Percentiles rank a stretch among this genome's conserved stretches.
phyloP scores from a whole-genome alignment of 352 stramenopile genomes.

The Phytophthora chlamydospora region DNA sequence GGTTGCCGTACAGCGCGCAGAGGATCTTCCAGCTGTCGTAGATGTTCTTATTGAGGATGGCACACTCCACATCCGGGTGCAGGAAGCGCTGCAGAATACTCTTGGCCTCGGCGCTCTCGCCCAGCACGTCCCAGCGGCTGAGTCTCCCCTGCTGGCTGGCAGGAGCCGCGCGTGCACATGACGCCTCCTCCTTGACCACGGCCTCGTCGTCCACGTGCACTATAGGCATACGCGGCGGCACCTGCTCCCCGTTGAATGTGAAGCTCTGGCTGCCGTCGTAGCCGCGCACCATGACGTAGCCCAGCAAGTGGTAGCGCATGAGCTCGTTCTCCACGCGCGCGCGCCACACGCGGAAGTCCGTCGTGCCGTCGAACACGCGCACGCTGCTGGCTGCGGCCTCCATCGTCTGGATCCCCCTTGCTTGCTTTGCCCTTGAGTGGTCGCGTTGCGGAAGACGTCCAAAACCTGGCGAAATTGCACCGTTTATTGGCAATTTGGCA shows the following conservation, averaged over 20 bases:
- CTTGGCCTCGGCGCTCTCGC: slow-evolving; percentile 52
- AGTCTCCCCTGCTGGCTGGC: slow-evolving; percentile 22
- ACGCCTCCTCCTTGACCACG: slow-evolving; percentile 31
- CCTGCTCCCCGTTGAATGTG: slow-evolving; percentile 47
- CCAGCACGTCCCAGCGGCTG: slow-evolving; percentile 45
- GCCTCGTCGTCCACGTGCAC: slow-evolving; percentile 29
- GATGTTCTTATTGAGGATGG: slow-evolving; percentile 58
- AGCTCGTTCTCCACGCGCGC: slow-evolving; percentile 56
- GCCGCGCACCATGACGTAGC: slow-evolving; percentile 50
- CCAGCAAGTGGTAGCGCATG: slow-evolving; percentile 55
- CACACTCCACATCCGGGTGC: slow-evolving; percentile 50
- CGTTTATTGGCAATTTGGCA: no score
- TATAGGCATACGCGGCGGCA: slow-evolving; percentile 38
- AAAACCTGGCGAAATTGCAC: no score
- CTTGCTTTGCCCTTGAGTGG: neutral
- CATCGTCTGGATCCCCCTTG: slow-evolving; percentile 15
- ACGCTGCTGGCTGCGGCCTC: slow-evolving; percentile 23
- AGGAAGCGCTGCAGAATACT: slow-evolving; percentile 54
- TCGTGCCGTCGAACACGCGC: slow-evolving; percentile 49
- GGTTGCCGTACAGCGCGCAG: slow-evolving; percentile 49
- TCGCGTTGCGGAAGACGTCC: no score
- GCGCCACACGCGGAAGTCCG: slow-evolving; percentile 53
- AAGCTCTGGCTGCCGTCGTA: slow-evolving; percentile 59
- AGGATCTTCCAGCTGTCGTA: slow-evolving; percentile 57
- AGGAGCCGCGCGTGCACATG: neutral